A percentile compares a stretch with the other conserved stretches of the same genome.
phyloP scores from a whole-genome alignment of 1,139 yeast genomes.

The Ogataea hybrid region DNA sequence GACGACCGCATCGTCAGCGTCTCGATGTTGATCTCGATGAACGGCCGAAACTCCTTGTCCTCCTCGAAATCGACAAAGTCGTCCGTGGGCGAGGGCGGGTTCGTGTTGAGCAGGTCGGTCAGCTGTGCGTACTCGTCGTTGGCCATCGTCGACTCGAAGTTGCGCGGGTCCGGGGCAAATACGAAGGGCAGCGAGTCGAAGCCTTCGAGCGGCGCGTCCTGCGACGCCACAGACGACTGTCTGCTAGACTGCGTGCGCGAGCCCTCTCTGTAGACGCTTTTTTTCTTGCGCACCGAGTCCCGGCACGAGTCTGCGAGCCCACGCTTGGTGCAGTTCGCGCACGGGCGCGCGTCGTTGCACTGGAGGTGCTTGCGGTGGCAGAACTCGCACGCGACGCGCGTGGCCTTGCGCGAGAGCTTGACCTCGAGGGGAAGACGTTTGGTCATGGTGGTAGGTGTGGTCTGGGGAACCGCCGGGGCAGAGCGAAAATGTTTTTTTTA shows the following conservation, averaged over 20 bases:
- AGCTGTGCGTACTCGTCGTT: slow-evolving; percentile 60
- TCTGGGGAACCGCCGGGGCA: slow-evolving; percentile 20
- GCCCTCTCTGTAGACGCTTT: slow-evolving; percentile 24
- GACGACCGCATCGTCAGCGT: slow-evolving; percentile 31
- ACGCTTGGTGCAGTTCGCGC: slow-evolving; percentile 65
- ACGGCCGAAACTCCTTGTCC: slow-evolving; percentile 26
- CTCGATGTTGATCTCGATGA: slow-evolving; percentile 27
- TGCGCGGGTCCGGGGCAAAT: slow-evolving; percentile 12
- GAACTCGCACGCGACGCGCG: slow-evolving; percentile 65
- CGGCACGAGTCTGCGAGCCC: slow-evolving; percentile 50
- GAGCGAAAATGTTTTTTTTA: neutral
- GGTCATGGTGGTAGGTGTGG: slow-evolving; percentile 44
- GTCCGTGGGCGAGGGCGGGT: slow-evolving; percentile 49
- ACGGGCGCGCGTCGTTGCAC: slow-evolving; percentile 60
- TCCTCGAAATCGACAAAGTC: slow-evolving; percentile 26
- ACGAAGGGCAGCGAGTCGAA: slow-evolving; percentile 3
- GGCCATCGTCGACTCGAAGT: slow-evolving; percentile 30
- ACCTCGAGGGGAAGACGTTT: slow-evolving; percentile 53
- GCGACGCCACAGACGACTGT: neutral
- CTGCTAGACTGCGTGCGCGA: neutral
- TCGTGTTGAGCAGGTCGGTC: slow-evolving; percentile 53
- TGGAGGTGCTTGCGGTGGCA: slow-evolving; percentile 73
- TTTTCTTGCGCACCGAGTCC: slow-evolving; percentile 60
- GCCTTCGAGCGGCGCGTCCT: neutral
- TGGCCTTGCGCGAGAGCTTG: slow-evolving; percentile 56